Evolutionary conservation across 805 yeast genomes (phyloP).

Genomic region (Candida pseudofarinosa): DNA sequence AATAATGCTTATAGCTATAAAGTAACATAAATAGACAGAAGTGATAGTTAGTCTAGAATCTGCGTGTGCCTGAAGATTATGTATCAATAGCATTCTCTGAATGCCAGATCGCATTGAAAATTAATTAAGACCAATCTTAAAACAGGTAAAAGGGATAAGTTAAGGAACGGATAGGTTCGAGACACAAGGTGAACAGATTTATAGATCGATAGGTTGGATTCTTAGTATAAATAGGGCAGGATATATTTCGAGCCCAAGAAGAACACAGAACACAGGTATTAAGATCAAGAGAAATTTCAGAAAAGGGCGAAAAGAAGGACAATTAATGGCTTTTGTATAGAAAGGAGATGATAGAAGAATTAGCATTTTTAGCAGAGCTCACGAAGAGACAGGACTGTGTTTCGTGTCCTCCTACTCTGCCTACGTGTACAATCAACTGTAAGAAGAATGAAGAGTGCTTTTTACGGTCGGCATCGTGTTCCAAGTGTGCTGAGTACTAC

Average conservation of each 20-base stretch:
- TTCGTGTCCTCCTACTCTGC: conserved; percentile 23
- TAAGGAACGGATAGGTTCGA: too few relatives aligned
- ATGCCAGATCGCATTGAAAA: background rate
- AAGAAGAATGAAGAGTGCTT: conserved; percentile 19
- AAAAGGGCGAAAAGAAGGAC: background rate
- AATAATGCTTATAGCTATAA: background rate
- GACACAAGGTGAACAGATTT: too few relatives aligned
- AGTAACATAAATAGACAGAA: background rate
- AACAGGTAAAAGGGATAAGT: too few relatives aligned
- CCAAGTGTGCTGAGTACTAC: conserved; percentile 19
- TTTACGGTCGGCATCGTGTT: conserved; percentile 19
- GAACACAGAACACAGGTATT: too few relatives aligned
- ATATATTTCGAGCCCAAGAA: too few relatives aligned
- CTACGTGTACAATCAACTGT: conserved; percentile 25
- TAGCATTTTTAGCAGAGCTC: background rate
- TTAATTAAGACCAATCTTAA: too few relatives aligned
- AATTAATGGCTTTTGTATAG: background rate
- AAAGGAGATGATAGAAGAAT: background rate
- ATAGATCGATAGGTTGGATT: too few relatives aligned
- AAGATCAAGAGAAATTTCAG: too few relatives aligned
- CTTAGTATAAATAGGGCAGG: too few relatives aligned
- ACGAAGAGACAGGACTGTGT: conserved; percentile 30
- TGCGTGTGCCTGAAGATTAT: background rate
- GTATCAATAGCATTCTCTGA: background rate
- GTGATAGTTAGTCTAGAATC: background rate